Evolutionary conservation across 108 stramenopile genomes (phyloP).

Genomic region (Cyclostephanos invisitatus): DNA sequence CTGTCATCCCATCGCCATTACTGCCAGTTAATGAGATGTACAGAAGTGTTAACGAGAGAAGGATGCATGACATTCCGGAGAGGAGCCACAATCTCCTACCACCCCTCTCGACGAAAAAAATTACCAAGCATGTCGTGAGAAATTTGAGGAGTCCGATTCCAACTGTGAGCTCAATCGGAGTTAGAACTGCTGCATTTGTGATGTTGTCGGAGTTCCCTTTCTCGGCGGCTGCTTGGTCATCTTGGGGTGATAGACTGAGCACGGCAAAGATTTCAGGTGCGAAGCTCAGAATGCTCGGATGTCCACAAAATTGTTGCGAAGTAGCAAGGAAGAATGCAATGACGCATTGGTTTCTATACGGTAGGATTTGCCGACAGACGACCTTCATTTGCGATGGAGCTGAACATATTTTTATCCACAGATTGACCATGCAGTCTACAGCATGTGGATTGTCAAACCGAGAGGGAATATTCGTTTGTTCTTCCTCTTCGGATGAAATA

Average conservation of each 20-base stretch:
- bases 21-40: neutral
- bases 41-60: conserved; percentile 6
- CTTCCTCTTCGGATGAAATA: neutral
- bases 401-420: neutral
- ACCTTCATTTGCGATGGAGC: conserved; percentile 11
- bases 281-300: conserved; percentile 68
- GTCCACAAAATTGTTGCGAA: conserved; percentile 78
- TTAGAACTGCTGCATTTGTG: conserved; percentile 1
- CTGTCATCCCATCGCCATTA: conserved; percentile 2
- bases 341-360: conserved; percentile 53
- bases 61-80: conserved; percentile 40
- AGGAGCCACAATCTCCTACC: conserved; percentile 63
- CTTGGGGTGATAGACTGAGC: neutral
- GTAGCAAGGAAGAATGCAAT: conserved; percentile 63
- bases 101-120: conserved; percentile 57
- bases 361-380: conserved; percentile 10
- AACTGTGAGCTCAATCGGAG: conserved; percentile 44
- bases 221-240: conserved; percentile 3
- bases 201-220: neutral
- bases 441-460: neutral
- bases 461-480: neutral
- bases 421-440: neutral
- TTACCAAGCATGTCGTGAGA: conserved; percentile 62
- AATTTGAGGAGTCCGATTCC: conserved; percentile 70
- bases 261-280: conserved; percentile 65